phyloP scores from a whole-genome alignment of 225 moss, liverwort and hornwort species.

The Pseudoscleropodium purum region DNA sequence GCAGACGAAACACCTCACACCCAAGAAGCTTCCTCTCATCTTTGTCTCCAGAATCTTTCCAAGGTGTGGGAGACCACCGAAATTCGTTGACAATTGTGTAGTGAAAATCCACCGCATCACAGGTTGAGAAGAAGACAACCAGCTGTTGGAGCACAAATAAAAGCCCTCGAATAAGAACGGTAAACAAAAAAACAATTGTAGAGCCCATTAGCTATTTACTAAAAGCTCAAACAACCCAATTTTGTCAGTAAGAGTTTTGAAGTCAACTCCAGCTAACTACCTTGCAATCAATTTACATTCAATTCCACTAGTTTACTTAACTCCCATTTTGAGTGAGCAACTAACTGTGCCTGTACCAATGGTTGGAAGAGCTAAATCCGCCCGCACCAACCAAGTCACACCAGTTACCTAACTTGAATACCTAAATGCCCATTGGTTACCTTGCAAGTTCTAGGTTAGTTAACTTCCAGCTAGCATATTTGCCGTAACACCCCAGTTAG shows the following conservation, averaged over 20 bases:
- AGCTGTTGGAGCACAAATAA: constrained; percentile 22
- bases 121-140: constrained; percentile 86
- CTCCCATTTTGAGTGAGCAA: neutral
- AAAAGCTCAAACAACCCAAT: neutral
- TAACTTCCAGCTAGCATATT: neutral
- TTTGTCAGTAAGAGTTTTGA: neutral
- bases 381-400: neutral
- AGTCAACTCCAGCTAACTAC: neutral
- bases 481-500: neutral
- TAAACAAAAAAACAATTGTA: neutral
- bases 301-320: neutral
- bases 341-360: neutral
- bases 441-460: neutral
- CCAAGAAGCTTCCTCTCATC: constrained; percentile 47
- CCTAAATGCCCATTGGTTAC: neutral
- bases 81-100: constrained; percentile 44
- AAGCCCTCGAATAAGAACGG: neutral
- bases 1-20: constrained; percentile 64
- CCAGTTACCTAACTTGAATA: neutral
- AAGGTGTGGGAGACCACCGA: constrained; percentile 54
- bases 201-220: neutral
- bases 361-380: neutral
- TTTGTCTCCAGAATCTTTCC: constrained; percentile 36
- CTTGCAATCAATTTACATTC: neutral
- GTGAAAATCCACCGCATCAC: constrained; percentile 97